These are phyloP conservation scores for Pleoardoris graminearum DNA, from an alignment of 2,329 filamentous ascomycete species.

Conservation along the genomic window DNA sequence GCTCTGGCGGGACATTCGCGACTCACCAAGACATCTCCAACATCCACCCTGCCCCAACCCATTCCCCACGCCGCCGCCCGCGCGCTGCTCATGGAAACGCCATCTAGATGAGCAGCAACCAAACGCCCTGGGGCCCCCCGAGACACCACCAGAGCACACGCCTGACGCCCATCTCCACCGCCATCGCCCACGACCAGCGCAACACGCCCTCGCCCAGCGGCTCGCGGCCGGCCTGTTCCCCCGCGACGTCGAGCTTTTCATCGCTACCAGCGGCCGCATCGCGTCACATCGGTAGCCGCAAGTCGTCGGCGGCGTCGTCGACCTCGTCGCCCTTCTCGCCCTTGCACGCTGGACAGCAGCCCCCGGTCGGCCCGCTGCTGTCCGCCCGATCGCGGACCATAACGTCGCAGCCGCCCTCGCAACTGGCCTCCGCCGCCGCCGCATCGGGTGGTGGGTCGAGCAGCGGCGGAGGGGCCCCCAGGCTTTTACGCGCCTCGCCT, in stretches of 20 bases:
- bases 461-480: constrained; percentile 60
- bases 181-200: constrained; percentile 50
- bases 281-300: constrained; percentile 57
- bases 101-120: constrained; percentile 54
- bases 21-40: constrained; percentile 15
- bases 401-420: constrained; percentile 57
- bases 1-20: constrained; percentile 3
- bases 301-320: constrained; percentile 58
- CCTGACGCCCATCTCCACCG: constrained; percentile 62
- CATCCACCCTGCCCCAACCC: constrained; percentile 22
- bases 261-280: constrained; percentile 54
- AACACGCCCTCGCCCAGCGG: constrained; percentile 54
- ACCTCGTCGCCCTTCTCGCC: constrained; percentile 59
- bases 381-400: constrained; percentile 61
- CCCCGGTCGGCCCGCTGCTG: constrained; percentile 56
- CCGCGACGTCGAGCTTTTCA: constrained; percentile 57
- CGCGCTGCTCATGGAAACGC: constrained; percentile 48
- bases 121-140: constrained; percentile 61
- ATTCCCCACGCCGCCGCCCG: constrained; percentile 26
- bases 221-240: constrained; percentile 56
- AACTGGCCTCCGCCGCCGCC: constrained; percentile 60
- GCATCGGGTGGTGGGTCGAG: constrained; percentile 56
- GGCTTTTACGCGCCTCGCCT: constrained; percentile 63
- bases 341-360: constrained; percentile 59
- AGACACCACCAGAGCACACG: constrained; percentile 59